Conservation (phyloP, 805 yeast species). For the Pachysolen tannophilus region DNA sequence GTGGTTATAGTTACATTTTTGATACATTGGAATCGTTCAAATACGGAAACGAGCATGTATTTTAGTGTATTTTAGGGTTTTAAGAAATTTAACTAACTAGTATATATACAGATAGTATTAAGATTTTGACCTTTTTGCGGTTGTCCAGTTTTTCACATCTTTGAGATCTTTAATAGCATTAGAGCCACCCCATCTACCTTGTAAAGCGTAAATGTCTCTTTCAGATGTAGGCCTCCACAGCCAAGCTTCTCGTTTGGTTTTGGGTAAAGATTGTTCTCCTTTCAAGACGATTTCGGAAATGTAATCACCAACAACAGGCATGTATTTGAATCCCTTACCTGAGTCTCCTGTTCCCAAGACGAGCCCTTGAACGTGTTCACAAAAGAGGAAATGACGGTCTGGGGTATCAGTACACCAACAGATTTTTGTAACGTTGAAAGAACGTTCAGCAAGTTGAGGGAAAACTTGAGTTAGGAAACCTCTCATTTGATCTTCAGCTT, state of each 20-base stretch:
- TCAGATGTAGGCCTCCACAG: constrained; percentile 28
- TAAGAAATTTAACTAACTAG: too few relatives aligned
- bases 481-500: constrained; percentile 25
- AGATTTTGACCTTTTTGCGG: too few relatives aligned
- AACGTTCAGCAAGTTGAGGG: constrained; percentile 23
- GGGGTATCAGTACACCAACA: constrained; percentile 31
- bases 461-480: constrained; percentile 22
- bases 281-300: constrained; percentile 21
- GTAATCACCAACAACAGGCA: constrained; percentile 27
- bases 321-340: constrained; percentile 28
- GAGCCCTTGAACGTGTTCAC: constrained; percentile 19
- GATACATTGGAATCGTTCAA: too few relatives aligned
- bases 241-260: constrained; percentile 21
- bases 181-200: constrained; percentile 15
- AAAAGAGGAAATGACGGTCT: constrained; percentile 23
- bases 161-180: constrained; percentile 14
- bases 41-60: too few relatives aligned
- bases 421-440: constrained; percentile 21
- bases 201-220: constrained; percentile 25
- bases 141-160: constrained; percentile 12
- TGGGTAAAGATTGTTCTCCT: constrained; percentile 21
- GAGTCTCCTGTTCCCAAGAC: constrained; percentile 29
- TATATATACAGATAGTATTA: too few relatives aligned
- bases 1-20: too few relatives aligned
- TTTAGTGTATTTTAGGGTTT: too few relatives aligned